Base-by-base conservation (phyloP, 192 early-diverging fungal genomes). In the Diversispora eburnea region DNA sequence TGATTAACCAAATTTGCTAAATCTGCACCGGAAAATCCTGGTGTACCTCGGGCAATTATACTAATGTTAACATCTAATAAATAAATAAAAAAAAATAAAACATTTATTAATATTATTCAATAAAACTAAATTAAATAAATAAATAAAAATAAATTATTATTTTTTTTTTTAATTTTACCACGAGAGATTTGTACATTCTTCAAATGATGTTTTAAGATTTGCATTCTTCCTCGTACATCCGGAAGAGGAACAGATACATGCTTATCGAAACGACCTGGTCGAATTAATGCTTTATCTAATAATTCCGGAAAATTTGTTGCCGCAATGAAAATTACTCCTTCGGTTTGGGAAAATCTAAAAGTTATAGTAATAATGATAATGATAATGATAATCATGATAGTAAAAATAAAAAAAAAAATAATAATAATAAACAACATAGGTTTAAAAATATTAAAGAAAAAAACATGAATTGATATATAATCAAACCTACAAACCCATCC, bases 21-120 rank as follows among this genome's bases (percentile, higher is more conserved):
- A 79, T 99, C 95, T n/a, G 98, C 98, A 51, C 98, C 98, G n/a
- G 94, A 96, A 77, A 99, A 99, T 15, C 98, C 98, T 6, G 97
- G 95, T 8, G 98, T 98, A 42, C 98, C 97, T 43, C 97, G 87
- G 4, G 98, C 96, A 74, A 98, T 90, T 3, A 92, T 84, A 68
- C 83, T 86, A 19, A 94, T 81, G 65, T 99, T 88, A 1, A 98
- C 93, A 45, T 90, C 87, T 7, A 77, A 59, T n/a, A 79, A 76
- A 47, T n/a, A n/a, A 15, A 48, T 15, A 72, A 22, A 19, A 68
- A 68, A 39, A 43, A 46, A 33, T 7, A 5, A 41, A 3, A 57
- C 5, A 19, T 43, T 20, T 70, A 15, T 15, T 41, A 17, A n/a
- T n/a, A n/a, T n/a, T n/a, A n/a, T n/a, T n/a, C n/a, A 33, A 33